Evolutionary conservation across 345 rosid species (phyloP).

Genomic region (Moricandia moricandioides): DNA sequence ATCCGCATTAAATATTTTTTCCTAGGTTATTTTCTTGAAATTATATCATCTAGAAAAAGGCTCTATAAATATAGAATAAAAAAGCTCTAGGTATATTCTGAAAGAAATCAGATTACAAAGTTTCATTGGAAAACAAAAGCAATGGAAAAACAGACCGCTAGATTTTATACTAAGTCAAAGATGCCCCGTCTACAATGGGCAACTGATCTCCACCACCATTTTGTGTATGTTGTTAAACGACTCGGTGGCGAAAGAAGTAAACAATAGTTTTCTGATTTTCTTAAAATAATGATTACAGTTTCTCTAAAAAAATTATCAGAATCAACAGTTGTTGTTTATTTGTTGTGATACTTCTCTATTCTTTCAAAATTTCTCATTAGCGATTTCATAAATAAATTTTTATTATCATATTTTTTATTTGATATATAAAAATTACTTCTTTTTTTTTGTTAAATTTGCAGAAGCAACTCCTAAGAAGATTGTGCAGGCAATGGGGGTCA

Average conservation of each 20-base stretch:
- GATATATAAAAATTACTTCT: neutral
- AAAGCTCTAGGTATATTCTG: neutral
- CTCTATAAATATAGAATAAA: neutral
- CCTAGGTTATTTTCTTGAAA: too few relatives aligned
- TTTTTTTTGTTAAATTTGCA: conserved; percentile 9
- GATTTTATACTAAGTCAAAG: conserved; percentile 38
- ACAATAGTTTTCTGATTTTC: neutral
- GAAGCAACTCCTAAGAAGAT: conserved; percentile 72
- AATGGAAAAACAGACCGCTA: neutral
- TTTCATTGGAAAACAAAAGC: neutral
- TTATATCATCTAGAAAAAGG: neutral
- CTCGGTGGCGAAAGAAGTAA: conserved; percentile 66
- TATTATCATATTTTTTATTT: neutral
- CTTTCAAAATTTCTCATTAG: too few relatives aligned
- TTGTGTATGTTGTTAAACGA: conserved; percentile 50
- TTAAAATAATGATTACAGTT: neutral
- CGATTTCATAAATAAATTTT: too few relatives aligned
- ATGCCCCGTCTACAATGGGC: conserved; percentile 62
- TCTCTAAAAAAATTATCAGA: neutral
- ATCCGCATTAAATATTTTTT: neutral
- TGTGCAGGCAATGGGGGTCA: conserved; percentile 54
- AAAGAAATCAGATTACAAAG: neutral
- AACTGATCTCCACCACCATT: conserved; percentile 13
- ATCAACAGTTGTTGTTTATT: too few relatives aligned
- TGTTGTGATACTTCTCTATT: too few relatives aligned